Base-by-base conservation (phyloP, 257 asterid genomes). In the Nicotiana knightiana region DNA sequence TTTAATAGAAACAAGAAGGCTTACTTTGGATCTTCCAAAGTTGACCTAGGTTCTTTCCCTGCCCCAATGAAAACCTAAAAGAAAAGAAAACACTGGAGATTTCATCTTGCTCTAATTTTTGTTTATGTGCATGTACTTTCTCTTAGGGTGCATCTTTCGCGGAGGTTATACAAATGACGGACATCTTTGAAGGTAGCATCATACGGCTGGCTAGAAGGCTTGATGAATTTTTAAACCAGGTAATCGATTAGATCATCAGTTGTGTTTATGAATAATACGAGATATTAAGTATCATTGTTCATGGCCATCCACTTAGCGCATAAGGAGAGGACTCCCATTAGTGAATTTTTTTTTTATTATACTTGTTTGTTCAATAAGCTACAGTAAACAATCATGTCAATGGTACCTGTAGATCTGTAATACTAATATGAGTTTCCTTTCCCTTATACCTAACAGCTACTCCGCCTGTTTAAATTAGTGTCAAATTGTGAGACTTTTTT, bases 141-240 rank as follows among this genome's bases (percentile, higher is more conserved):
- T 35, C 81, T 21, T 90, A 95, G 97, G 99, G 99, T 81, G 96
- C 97, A 86, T 75, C 96, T 12, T 96, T 96, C 88, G 88, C 93
- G 53, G 97, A 94, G 37, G 92, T 94, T 58, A 91, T 88, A 64
- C 93, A 90, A 83, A 90, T 94, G 98, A 96, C 97, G 6, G 99
- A 96, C 87, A 94, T 96, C 37, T 93, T 94, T 70, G 98, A 96
- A 91, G 98, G 98, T 37, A 94, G 99, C 91, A 93, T 96, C 85
- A 94, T 93, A 84, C 88, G 99, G 70, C 87, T 88, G 62, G 94
- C 95, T 51, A 91, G 98, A 90, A 88, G 99, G 88, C 97, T 96
- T 43, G 98, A 96, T 88, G 99, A 96, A 86, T 96, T 96, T 87
- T 86, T 94, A 83, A 96, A 94, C 85, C 98, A 94, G 97, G 97